Percentiles rank a stretch among this genome's conserved stretches.
These are phyloP conservation scores for Ruellia speciosa DNA, from an alignment of 305 asterid genomes.

Conservation along the genomic window DNA sequence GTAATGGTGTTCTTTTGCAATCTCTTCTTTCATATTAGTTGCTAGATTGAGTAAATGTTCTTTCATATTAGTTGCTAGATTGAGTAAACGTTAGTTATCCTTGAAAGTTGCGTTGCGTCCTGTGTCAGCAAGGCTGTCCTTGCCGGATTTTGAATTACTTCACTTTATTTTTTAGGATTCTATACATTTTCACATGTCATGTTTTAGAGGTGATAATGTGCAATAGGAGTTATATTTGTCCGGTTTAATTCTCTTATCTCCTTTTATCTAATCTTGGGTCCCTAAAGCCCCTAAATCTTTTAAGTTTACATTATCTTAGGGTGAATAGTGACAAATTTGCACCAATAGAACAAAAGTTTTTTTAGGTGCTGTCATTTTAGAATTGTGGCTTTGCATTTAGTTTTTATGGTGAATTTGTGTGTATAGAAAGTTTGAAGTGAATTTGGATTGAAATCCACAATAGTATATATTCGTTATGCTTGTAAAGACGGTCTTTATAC, in stretches of 20 bases:
- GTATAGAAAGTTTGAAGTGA: no score
- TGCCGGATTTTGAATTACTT: constrained; percentile 23
- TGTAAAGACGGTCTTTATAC: no score
- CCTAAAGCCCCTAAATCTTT: not conserved
- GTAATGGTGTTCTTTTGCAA: no score
- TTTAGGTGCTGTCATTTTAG: not conserved
- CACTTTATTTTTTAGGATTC: constrained; percentile 26
- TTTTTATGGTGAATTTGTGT: not conserved
- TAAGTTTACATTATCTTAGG: not conserved
- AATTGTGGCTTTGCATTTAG: not conserved
- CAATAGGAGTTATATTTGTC: constrained; percentile 22
- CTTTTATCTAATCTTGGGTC: constrained; percentile 6
- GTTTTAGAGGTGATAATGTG: constrained; percentile 12
- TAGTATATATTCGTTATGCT: no score
- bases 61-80: no score
- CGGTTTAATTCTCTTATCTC: constrained; percentile 6
- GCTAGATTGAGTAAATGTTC: no score
- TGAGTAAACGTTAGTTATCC: no score
- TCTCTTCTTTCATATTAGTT: no score
- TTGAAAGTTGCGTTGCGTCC: constrained; percentile 29
- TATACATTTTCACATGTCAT: constrained; percentile 25
- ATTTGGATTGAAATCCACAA: no score
- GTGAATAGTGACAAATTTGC: not conserved
- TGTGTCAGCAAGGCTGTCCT: constrained; percentile 36
- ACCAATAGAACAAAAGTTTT: no score